Conservation (phyloP, 352 stramenopile genomes). For the Phytopythium litorale region DNA sequence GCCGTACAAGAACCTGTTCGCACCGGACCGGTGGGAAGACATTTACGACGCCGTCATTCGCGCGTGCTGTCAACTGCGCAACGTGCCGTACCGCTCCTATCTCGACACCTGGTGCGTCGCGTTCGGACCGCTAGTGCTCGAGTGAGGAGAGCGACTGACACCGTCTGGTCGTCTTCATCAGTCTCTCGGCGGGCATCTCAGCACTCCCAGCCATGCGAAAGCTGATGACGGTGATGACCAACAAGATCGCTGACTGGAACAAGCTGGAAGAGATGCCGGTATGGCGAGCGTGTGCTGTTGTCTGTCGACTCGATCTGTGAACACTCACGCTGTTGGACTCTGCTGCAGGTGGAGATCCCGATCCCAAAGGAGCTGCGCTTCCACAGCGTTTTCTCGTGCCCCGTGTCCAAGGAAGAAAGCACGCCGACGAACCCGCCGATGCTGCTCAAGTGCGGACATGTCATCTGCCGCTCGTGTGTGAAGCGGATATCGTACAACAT, state of each 20-base stretch:
- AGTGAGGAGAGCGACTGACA: neutral
- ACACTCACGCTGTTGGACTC: neutral
- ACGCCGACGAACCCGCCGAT: constrained; percentile 80
- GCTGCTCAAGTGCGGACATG: constrained; percentile 85
- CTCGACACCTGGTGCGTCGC: constrained; percentile 59
- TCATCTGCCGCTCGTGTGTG: constrained; percentile 80
- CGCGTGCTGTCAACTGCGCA: constrained; percentile 69
- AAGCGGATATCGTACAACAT: constrained; percentile 80
- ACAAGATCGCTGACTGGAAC: constrained; percentile 71
- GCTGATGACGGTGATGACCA: constrained; percentile 73
- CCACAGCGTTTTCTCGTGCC: constrained; percentile 86
- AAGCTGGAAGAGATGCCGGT: constrained; percentile 73
- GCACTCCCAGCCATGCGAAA: constrained; percentile 78
- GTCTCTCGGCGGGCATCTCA: constrained; percentile 62
- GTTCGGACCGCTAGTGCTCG: neutral
- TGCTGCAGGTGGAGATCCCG: constrained; percentile 62
- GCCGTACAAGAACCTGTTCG: constrained; percentile 78
- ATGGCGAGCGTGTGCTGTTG: constrained; percentile 1
- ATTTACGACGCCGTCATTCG: constrained; percentile 66
- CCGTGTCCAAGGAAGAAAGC: constrained; percentile 85
- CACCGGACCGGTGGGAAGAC: constrained; percentile 61
- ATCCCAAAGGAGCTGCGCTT: constrained; percentile 79
- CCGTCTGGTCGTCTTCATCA: constrained; percentile 8
- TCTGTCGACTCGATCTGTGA: neutral
- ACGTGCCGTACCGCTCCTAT: constrained; percentile 68